Evolutionary conservation across 371 early-diverging fungal species (phyloP).

Genomic region (Batrachochytrium dendrobatidis): DNA sequence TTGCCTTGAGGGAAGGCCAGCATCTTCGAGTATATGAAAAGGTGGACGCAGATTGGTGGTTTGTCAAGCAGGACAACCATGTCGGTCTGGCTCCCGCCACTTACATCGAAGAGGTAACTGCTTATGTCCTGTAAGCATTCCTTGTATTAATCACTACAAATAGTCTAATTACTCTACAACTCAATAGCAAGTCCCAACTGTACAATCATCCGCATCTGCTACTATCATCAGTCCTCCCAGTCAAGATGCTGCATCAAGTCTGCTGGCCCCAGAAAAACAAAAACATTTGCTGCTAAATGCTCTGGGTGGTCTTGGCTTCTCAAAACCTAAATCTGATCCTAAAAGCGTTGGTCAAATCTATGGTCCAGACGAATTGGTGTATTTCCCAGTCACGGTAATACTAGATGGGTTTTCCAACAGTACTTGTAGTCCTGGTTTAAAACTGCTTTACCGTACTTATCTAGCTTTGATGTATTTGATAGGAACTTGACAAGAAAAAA

Average conservation of each 20-base stretch:
- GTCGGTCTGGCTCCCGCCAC: constrained; percentile 37
- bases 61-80: constrained; percentile 28
- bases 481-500: constrained; percentile 41
- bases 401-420: too few relatives aligned
- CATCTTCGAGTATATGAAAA: constrained; percentile 26
- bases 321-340: constrained; percentile 8
- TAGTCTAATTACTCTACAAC: too few relatives aligned
- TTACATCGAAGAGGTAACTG: constrained; percentile 24
- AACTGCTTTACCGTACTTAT: too few relatives aligned
- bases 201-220: constrained; percentile 10
- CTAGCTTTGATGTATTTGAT: too few relatives aligned
- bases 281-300: constrained; percentile 28
- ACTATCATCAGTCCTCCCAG: neutral
- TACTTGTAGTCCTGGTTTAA: too few relatives aligned
- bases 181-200: too few relatives aligned
- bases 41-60: constrained; percentile 42
- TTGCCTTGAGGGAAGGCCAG: constrained; percentile 63
- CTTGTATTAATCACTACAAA: too few relatives aligned
- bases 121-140: too few relatives aligned
- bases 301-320: constrained; percentile 27
- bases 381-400: constrained; percentile 21
- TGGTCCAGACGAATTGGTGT: constrained; percentile 26
- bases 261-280: constrained; percentile 16
- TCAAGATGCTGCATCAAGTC: neutral
- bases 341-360: constrained; percentile 11